A percentile compares a stretch with the other conserved stretches of the same genome.
These are phyloP conservation scores for Paramecium pentaurelia DNA, from an alignment of 73 alveolate genomes.

Conservation along the genomic window DNA sequence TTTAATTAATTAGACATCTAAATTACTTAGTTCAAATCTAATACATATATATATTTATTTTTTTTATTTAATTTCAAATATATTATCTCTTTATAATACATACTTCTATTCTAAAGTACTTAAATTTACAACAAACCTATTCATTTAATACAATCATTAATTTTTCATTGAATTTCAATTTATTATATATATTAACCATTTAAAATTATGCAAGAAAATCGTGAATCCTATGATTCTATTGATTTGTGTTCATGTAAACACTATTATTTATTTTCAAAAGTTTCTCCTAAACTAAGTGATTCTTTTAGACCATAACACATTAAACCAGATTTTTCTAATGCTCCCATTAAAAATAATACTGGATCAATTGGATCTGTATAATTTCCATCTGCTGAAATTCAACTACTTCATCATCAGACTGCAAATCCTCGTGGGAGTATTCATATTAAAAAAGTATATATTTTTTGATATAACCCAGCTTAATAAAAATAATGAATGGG, in stretches of 20 bases:
- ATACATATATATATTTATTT: neutral
- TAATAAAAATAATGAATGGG: neutral
- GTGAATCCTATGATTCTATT: neutral
- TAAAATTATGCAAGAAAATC: neutral
- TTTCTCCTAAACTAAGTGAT: neutral
- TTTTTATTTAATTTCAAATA: neutral
- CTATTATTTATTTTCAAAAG: neutral
- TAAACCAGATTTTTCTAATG: neutral
- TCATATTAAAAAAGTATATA: neutral
- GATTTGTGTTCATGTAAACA: neutral
- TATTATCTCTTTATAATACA: neutral
- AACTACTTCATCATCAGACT: neutral
- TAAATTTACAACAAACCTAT: neutral
- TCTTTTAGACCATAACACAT: conserved; percentile 6
- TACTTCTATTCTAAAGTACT: neutral
- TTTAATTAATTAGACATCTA: neutral
- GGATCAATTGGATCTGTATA: neutral
- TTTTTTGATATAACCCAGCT: neutral
- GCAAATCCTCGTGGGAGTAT: neutral
- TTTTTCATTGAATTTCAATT: neutral
- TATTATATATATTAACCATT: neutral
- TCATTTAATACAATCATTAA: neutral
- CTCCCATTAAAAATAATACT: neutral
- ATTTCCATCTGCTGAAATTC: neutral
- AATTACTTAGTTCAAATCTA: neutral